Percentiles rank a stretch among this genome's conserved stretches.
phyloP scores from a whole-genome alignment of 2,329 filamentous ascomycete genomes.

The Penicillium sp. region DNA sequence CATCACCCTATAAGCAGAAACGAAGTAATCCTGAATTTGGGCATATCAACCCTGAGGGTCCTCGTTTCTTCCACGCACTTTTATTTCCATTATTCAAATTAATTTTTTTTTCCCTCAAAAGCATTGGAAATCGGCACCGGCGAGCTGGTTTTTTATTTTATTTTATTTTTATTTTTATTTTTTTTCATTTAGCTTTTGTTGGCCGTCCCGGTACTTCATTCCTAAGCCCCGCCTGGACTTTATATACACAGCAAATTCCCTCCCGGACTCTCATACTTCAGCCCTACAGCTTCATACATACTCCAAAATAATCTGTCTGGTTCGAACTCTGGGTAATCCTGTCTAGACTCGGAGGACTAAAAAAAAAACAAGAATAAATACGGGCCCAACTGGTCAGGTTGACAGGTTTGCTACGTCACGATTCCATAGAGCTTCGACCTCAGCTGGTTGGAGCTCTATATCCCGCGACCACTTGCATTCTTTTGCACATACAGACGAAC shows the following conservation, averaged over 20 bases:
- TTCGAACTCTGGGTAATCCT: neutral
- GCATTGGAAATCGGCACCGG: conserved; percentile 21
- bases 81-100: neutral
- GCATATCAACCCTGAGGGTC: neutral
- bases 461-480: neutral
- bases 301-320: neutral
- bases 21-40: neutral
- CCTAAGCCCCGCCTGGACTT: conserved; percentile 6
- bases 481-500: conserved; percentile 8
- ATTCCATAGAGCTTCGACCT: conserved; percentile 24
- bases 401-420: conserved; percentile 25
- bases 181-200: neutral
- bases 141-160: conserved; percentile 6
- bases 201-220: neutral
- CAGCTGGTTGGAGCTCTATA: conserved; percentile 17
- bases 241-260: conserved; percentile 18
- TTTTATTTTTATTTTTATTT: neutral
- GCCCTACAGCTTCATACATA: conserved; percentile 18
- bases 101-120: conserved; percentile 5
- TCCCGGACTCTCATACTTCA: conserved; percentile 19
- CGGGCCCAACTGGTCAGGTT: conserved; percentile 4
- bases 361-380: neutral
- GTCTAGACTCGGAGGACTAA: neutral
- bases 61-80: conserved; percentile 1
- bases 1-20: neutral